These are phyloP conservation scores for Neoascochyta sp. DNA, from an alignment of 2,329 filamentous ascomycete species.

Conservation along the genomic window DNA sequence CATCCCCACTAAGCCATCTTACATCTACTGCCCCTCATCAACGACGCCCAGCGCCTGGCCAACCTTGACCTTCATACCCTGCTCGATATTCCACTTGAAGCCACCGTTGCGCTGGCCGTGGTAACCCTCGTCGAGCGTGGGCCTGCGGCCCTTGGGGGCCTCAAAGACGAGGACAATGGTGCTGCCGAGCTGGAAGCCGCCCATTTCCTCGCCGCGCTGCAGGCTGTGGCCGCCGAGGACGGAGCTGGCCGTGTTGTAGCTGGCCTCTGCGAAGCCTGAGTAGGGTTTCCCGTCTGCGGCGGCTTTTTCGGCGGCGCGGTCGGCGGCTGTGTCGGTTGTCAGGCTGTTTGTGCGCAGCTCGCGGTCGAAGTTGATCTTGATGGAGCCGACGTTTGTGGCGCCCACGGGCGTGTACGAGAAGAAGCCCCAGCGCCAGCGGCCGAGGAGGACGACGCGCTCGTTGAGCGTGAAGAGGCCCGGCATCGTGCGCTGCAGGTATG, in stretches of 20 bases:
- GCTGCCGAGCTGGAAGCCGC: conserved; percentile 92
- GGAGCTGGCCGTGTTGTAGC: conserved; percentile 72
- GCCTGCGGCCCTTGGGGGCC: conserved; percentile 65
- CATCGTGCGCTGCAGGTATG: conserved; percentile 87
- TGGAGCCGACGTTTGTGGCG: conserved; percentile 94
- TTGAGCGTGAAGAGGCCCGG: conserved; percentile 95
- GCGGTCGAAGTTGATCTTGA: conserved; percentile 93
- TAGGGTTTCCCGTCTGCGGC: conserved; percentile 73
- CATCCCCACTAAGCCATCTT: too few species aligned
- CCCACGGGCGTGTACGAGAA: conserved; percentile 95
- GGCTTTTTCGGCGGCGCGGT: conserved; percentile 78
- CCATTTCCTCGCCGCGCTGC: conserved; percentile 91
- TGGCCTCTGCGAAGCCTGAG: conserved; percentile 88
- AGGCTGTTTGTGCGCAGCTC: conserved; percentile 92
- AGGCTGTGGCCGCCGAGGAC: conserved; percentile 81
- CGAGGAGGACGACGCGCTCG: conserved; percentile 88
- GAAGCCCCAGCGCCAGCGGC: conserved; percentile 95
- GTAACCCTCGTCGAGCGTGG: conserved; percentile 56
- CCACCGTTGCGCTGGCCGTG: conserved; percentile 58
- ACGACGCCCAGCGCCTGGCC: conserved; percentile 81
- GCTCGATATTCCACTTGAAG: conserved; percentile 82
- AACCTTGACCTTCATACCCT: conserved; percentile 84
- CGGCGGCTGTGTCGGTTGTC: conserved; percentile 86
- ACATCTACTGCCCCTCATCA: too few species aligned
- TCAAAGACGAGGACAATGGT: conserved; percentile 96